phyloP scores from a whole-genome alignment of 1,284 basidiomycete genomes.

The Testicularia cyperi region DNA sequence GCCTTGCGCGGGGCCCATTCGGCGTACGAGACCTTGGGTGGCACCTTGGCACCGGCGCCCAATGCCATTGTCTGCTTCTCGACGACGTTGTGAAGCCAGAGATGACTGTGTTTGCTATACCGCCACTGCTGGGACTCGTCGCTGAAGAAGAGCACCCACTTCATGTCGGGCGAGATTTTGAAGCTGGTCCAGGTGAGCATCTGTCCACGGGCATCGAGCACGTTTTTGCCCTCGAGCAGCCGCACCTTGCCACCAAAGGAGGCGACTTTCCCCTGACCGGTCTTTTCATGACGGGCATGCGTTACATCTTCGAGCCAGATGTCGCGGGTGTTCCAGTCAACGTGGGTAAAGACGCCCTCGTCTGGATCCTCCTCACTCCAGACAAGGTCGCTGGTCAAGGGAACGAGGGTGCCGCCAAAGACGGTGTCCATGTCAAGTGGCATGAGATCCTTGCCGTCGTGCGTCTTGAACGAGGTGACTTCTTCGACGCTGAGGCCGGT shows the following conservation, averaged over 20 bases:
- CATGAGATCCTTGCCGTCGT: constrained; percentile 22
- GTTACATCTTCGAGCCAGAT: constrained; percentile 54
- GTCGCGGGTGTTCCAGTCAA: constrained; percentile 34
- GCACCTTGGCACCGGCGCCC: constrained; percentile 8
- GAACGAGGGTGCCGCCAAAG: constrained; percentile 37
- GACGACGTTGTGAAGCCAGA: constrained; percentile 75
- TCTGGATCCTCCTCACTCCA: constrained; percentile 45
- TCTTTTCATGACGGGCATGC: constrained; percentile 31
- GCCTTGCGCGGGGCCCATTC: constrained; percentile 23
- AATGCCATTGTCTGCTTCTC: constrained; percentile 69
- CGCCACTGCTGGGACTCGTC: constrained; percentile 76
- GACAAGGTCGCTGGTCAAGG: constrained; percentile 25
- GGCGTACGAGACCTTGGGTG: constrained; percentile 24
- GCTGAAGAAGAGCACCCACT: constrained; percentile 44
- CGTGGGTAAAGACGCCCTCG: constrained; percentile 50
- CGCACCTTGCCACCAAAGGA: constrained; percentile 39
- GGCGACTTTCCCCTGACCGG: constrained; percentile 42
- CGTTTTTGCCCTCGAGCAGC: constrained; percentile 41
- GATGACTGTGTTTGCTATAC: constrained; percentile 81
- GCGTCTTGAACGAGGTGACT: constrained; percentile 16
- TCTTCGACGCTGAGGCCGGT: constrained; percentile 9
- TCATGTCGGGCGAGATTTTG: constrained; percentile 43
- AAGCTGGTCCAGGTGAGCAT: constrained; percentile 39
- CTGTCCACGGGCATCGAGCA: constrained; percentile 25
- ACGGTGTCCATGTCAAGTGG: constrained; percentile 40